These are phyloP conservation scores for Somion occarium DNA, from an alignment of 1,284 basidiomycete genomes.

Conservation along the genomic window DNA sequence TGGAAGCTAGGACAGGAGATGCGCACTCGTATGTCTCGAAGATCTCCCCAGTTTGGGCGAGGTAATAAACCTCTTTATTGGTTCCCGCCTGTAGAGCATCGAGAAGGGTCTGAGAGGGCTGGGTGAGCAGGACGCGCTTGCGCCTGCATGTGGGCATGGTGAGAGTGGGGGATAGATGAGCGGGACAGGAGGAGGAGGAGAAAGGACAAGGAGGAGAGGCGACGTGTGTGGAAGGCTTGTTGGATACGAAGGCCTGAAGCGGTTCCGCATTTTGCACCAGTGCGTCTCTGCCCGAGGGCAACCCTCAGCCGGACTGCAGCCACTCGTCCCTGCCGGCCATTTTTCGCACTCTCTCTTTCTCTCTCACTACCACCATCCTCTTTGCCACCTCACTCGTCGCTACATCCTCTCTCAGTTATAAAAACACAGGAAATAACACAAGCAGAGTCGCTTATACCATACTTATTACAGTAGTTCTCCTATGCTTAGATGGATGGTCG, in stretches of 20 bases:
- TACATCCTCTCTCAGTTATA: no score
- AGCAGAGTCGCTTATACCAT: no score
- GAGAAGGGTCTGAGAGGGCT: conserved; percentile 67
- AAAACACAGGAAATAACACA: no score
- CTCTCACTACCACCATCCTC: conserved; percentile 17
- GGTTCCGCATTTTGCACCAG: conserved; percentile 29
- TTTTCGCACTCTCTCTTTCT: conserved; percentile 11
- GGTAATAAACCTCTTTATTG: conserved; percentile 80
- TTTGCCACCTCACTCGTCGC: conserved; percentile 19
- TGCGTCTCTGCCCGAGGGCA: conserved; percentile 25
- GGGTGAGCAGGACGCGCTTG: conserved; percentile 85
- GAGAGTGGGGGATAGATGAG: conserved; percentile 17
- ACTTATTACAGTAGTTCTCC: no score
- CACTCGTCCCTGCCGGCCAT: conserved; percentile 7
- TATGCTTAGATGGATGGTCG: no score
- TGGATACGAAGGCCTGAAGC: conserved; percentile 28
- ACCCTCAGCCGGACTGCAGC: conserved; percentile 14
- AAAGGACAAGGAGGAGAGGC: conserved; percentile 18
- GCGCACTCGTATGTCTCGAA: conserved; percentile 88
- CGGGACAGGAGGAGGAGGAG: conserved; percentile 16
- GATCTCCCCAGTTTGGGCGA: conserved; percentile 91
- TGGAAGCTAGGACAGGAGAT: no score
- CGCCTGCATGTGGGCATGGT: conserved; percentile 86
- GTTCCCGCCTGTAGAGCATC: conserved; percentile 58
- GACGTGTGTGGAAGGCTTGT: conserved; percentile 22